Base-by-base conservation (phyloP, 1,284 basidiomycete genomes). In the Melampsora americana region DNA sequence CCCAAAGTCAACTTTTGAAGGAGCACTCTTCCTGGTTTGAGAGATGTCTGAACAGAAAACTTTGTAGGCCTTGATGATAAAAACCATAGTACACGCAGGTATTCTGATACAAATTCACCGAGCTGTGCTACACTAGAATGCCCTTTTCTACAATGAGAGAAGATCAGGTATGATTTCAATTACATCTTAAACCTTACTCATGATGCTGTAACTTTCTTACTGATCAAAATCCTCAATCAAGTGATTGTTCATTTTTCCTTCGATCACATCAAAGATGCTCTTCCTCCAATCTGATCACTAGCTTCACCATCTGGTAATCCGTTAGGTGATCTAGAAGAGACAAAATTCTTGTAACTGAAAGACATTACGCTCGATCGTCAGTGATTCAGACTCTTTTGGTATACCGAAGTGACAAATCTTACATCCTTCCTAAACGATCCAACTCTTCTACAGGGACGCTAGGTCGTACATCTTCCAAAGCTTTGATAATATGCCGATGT, bases 391-490 rank as follows among this genome's bases (percentile, higher is more conserved):
- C 64, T 12, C 61, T 35, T 14, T 23, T 1, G 14, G 4, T 1
- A 18, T 20, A 30, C 5, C 30, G 5, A 18, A 18, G 46, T 9
- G 16, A 30, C 12, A 16, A 28, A 48, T 88, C n/a, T 0, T 92
- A 95, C 1, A 93, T 90, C 56, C 90, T 86, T 35, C 89, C 90
- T 2, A 74, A 56, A 23, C 72, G 87, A 87, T 79, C 86, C 83
- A n/a, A 95, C 83, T 14, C 89, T 90, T 53, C 85, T 85, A 12
- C 85, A 83, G 69, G 96, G 84, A 82, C 95, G 89, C 30, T 79
- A 75, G 12, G 84, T 80, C 56, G 62, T 66, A 67, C 56, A 78
- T 78, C 53, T 77, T 77, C 60, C 61, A 77, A 72, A 59, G 77
- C 65, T 50, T 60, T 50, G 18, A 56, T 42, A 23, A 66, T 46